Evolutionary conservation across 495 filamentous ascomycete species (phyloP).

Genomic region (Penicillium crystallinum): DNA sequence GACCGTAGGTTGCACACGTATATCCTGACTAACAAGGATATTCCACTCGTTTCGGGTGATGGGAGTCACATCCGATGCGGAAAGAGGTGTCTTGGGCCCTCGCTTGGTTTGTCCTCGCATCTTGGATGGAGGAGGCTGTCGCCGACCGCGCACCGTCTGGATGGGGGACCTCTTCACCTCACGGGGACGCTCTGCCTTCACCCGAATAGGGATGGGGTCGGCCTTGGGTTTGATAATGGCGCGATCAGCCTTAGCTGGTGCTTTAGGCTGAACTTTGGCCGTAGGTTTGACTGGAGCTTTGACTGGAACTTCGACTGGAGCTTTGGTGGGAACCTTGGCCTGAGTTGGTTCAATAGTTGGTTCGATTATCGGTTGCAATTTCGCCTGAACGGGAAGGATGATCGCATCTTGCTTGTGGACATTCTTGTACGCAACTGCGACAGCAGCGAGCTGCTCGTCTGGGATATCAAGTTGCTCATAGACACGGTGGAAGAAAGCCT

Average conservation of each 20-base stretch:
- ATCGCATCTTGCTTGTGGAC: constrained; percentile 49
- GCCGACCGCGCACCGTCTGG: constrained; percentile 2
- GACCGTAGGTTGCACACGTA: constrained; percentile 30
- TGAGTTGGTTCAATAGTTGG: not conserved
- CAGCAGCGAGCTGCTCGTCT: constrained; percentile 48
- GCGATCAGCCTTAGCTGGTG: not conserved
- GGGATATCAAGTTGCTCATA: constrained; percentile 58
- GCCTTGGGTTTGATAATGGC: not conserved
- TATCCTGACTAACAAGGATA: constrained; percentile 32
- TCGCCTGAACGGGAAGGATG: constrained; percentile 27
- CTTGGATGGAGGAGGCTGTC: not conserved
- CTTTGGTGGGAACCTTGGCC: not conserved
- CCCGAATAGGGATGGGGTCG: not conserved
- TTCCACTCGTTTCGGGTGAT: constrained; percentile 48
- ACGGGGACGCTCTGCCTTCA: not conserved
- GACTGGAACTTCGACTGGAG: not conserved
- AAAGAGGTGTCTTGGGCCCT: constrained; percentile 41
- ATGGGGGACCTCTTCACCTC: not conserved
- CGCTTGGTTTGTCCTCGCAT: constrained; percentile 19
- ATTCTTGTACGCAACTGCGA: constrained; percentile 54
- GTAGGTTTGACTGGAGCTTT: not conserved
- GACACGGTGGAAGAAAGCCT: constrained; percentile 53
- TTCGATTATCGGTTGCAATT: not conserved
- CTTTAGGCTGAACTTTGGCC: not conserved
- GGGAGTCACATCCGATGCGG: constrained; percentile 43